Base-by-base conservation (phyloP, 2,329 filamentous ascomycete genomes). In the Diaporthe ampelina region DNA sequence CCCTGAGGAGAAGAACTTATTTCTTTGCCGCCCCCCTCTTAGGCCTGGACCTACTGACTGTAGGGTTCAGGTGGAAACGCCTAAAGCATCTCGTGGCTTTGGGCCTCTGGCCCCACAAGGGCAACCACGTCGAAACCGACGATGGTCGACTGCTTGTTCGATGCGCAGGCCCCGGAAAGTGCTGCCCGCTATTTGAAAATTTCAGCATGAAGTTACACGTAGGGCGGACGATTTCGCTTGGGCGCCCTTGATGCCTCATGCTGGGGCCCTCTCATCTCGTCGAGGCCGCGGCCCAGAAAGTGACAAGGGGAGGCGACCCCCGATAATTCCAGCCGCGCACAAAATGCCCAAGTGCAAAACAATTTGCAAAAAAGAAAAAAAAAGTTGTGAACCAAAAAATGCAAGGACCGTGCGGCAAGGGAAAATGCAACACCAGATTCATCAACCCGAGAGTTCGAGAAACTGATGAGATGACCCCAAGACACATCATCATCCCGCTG, bases 191-290 rank as follows among this genome's bases (percentile, higher is more conserved):
- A 63, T 11, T 56, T 10, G 29, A 57, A 63, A 73, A 70, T 61
- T 57, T 73, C 56, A 70, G n/a, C 15, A 17, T 40, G 11, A 50
- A 37, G 43, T 61, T 63, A 63, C 58, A 43, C 70, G 54, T 50
- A 40, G 70, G 70, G 70, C 57, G 70, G 35, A 43, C 50, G 70
- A 72, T 52, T 37, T 72, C 70, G 70, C 70, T 72, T 72, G 57
- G 45, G 56, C 50, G 69, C 54, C 57, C 37, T 58, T 68, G 40
- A 37, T 72, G 48, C 50, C 65, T 58, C 29, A 43, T 43, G 52
- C 43, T 68, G 43, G 58, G 40, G 56, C 37, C 43, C 57, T 71
- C 32, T 72, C 48, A 59, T 52, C 48, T 43, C 61, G 61, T 67
- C 61, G 43, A 67, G 61, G 61, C 61, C 61, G 61, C 61, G 61